These are phyloP conservation scores for Bretschneidera sinensis DNA, from an alignment of 345 rosid genomes.

Conservation along the genomic window DNA sequence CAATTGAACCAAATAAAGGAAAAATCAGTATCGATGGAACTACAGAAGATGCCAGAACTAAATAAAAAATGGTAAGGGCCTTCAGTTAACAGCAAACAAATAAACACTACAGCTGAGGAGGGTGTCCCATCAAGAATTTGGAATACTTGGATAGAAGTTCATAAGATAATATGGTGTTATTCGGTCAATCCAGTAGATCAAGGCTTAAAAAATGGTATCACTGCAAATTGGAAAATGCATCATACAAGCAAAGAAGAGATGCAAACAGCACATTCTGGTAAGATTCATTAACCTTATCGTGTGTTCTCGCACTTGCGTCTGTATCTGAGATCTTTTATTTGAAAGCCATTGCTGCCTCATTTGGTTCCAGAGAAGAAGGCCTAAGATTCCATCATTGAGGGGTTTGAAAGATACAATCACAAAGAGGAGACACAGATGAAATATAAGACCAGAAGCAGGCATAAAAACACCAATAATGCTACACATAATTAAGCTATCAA, in stretches of 20 bases:
- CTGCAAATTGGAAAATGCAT: not conserved
- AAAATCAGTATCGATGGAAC: not conserved
- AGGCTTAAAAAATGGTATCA: not conserved
- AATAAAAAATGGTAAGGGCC: not conserved
- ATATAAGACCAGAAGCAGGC: not conserved
- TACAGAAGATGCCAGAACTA: not conserved
- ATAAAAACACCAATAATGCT: not conserved
- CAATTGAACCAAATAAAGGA: not conserved
- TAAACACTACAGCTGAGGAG: not conserved
- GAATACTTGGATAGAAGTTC: not conserved
- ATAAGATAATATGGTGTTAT: not conserved
- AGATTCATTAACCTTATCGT: slow-evolving; percentile 47
- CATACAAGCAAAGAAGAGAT: not conserved
- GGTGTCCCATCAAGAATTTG: not conserved
- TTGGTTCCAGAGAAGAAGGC: slow-evolving; percentile 71
- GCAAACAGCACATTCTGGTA: not conserved
- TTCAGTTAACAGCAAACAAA: not conserved
- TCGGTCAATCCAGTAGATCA: not conserved
- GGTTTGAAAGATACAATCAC: not conserved
- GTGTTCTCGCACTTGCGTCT: slow-evolving; percentile 46
- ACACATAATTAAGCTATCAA: not conserved
- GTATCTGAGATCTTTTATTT: slow-evolving; percentile 33
- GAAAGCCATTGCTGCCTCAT: slow-evolving; percentile 67
- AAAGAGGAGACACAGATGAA: not conserved
- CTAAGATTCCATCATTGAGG: slow-evolving; percentile 27